Evolutionary conservation across 495 filamentous ascomycete genomes (phyloP), one percentile per base, ranked within the genome.

Genomic region (Penicillium manginii): DNA sequence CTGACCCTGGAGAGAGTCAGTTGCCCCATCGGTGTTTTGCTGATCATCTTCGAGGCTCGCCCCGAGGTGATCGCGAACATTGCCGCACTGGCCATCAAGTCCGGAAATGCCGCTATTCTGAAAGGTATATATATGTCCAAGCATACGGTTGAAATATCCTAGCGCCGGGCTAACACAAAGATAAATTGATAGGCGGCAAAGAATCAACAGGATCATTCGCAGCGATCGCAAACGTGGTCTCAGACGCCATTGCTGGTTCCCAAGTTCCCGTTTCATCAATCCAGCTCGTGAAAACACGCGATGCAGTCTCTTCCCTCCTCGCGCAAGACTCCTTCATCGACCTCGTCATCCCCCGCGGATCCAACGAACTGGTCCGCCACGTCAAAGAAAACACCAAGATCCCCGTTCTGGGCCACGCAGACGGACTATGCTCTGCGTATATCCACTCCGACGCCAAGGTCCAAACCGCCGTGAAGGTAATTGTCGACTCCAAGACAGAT

Each of bases 41-140:
- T 98, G 49, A 96, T 98, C 63, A 98, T 98, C 58, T 98, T 98
- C 66, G 94, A 98, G 75, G 96, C 96, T 21, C 89, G 94, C 29
- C 94, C 94, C 9, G 94, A 99, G 71, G 96, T 99, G 55, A 99
- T 99, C 71, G 94, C 96, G 43, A 99, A 99, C 67, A 98, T 99
- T 59, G 91, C 93, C 53, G 89, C 96, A n/a, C 81, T 99, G 35
- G 92, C 96, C 11, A 88, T 99, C 61, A 99, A 99, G 71, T 97
- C 94, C 15, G 94, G 92, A 54, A 99, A 99, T 78, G 89, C 94
- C 23, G 94, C 93, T 55, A 98, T 99, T 58, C 77, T 99, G 47
- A 99, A 99, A 83, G 93, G 87, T 79, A 68, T n/a, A 50, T 31
- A 6, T n/a, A n/a, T n/a, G n/a, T n/a, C n/a, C n/a, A n/a, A n/a